These are phyloP conservation scores for Brasilioporus rufonigricans DNA, from an alignment of 768 basidiomycete species.

Conservation along the genomic window DNA sequence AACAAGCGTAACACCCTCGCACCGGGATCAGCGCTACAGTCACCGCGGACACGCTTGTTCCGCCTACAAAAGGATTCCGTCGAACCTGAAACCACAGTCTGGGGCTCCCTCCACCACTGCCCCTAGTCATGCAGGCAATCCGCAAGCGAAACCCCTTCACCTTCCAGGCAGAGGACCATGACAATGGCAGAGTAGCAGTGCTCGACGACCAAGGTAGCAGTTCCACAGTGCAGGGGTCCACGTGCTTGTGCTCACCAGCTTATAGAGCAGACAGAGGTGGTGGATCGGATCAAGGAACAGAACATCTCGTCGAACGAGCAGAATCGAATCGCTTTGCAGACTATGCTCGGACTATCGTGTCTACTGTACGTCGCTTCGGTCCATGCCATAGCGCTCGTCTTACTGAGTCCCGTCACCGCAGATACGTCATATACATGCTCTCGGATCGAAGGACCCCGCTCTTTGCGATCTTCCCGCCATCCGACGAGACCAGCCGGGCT, in stretches of 20 bases:
- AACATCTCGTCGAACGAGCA: constrained; percentile 43
- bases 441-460: constrained; percentile 48
- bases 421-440: constrained; percentile 49
- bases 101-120: background rate
- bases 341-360: constrained; percentile 43
- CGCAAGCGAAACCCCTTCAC: constrained; percentile 49
- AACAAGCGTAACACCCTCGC: constrained; percentile 1
- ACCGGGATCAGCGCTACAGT: background rate
- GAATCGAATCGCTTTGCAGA: constrained; percentile 40
- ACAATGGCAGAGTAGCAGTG: constrained; percentile 35
- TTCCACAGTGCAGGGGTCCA: background rate
- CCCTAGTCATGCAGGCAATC: constrained; percentile 29
- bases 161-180: constrained; percentile 31
- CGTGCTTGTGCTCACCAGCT: background rate
- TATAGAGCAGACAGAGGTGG: constrained; percentile 61
- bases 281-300: constrained; percentile 46
- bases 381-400: background rate
- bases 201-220: constrained; percentile 54
- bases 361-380: constrained; percentile 41
- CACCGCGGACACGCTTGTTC: background rate
- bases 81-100: background rate
- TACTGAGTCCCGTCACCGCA: constrained; percentile 22
- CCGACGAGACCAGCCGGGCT: constrained; percentile 5
- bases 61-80: constrained; percentile 7
- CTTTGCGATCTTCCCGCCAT: constrained; percentile 40